Evolutionary conservation across 345 rosid genomes (phyloP).

Genomic region (Brassica rapa): DNA sequence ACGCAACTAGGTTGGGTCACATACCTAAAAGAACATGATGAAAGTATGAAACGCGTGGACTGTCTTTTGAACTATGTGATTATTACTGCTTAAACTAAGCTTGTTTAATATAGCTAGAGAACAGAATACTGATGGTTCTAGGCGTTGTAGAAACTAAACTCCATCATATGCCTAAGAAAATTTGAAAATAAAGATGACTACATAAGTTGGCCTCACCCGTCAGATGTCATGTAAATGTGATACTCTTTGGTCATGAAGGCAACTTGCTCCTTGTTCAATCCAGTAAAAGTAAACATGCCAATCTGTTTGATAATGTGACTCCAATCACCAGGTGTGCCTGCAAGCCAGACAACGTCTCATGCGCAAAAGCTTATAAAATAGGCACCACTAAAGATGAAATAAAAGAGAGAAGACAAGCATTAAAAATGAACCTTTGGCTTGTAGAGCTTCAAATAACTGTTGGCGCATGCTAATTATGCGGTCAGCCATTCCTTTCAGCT

Average conservation of each 20-base stretch:
- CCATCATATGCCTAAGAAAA: background rate
- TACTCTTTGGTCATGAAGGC: constrained; percentile 65
- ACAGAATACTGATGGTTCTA: background rate
- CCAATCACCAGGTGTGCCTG: constrained; percentile 88
- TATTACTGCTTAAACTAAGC: background rate
- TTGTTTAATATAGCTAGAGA: background rate
- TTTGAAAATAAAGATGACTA: background rate
- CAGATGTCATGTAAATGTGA: constrained; percentile 75
- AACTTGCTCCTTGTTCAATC: constrained; percentile 70
- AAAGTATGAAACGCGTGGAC: background rate
- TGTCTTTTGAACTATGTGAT: background rate
- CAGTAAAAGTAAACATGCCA: constrained; percentile 79
- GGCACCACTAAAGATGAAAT: no score
- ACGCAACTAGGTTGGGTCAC: background rate
- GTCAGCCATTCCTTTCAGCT: constrained; percentile 76
- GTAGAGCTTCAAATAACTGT: constrained; percentile 60
- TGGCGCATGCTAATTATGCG: constrained; percentile 71
- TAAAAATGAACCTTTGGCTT: constrained; percentile 49
- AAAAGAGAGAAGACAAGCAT: background rate
- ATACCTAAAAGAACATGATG: background rate
- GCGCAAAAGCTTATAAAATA: no score
- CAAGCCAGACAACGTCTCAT: background rate
- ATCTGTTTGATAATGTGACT: constrained; percentile 75
- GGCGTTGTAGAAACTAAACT: background rate
- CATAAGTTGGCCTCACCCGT: constrained; percentile 50